Conservation (phyloP, 768 basidiomycete species). For the Leccinum subgranulosum region DNA sequence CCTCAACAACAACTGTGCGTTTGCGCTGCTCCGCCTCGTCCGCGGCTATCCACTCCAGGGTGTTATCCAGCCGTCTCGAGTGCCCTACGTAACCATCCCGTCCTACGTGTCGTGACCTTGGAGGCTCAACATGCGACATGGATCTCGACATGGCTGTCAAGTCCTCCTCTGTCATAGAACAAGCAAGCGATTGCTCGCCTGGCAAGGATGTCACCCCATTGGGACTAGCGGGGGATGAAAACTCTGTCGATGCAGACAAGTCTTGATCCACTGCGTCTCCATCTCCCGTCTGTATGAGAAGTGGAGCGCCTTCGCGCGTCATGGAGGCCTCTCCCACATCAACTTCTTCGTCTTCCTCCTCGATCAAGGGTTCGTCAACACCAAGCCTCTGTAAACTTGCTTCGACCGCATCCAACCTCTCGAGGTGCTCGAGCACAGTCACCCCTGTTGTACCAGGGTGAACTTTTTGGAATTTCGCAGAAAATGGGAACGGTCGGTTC, state of each 20-base stretch:
- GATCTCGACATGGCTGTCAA: constrained; percentile 74
- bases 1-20: constrained; percentile 69
- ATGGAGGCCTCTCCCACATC: constrained; percentile 60
- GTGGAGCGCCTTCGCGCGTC: constrained; percentile 11
- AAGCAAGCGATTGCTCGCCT: constrained; percentile 50
- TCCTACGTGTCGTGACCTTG: constrained; percentile 35
- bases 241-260: constrained; percentile 37
- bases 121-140: constrained; percentile 63
- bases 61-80: constrained; percentile 30
- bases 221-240: constrained; percentile 61
- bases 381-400: constrained; percentile 75
- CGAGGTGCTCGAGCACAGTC: constrained; percentile 79
- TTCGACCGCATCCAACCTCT: constrained; percentile 80
- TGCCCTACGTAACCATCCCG: constrained; percentile 32
- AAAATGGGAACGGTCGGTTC: constrained; percentile 76
- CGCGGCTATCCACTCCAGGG: constrained; percentile 45
- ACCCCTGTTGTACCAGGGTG: constrained; percentile 88
- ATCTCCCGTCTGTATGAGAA: constrained; percentile 32
- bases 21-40: constrained; percentile 43
- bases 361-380: constrained; percentile 49
- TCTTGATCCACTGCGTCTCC: constrained; percentile 11
- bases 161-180: constrained; percentile 67
- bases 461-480: constrained; percentile 78
- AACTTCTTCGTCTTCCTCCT: constrained; percentile 51
- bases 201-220: constrained; percentile 48